These are phyloP conservation scores for Ambrosiella cleistominuta DNA, from an alignment of 2,329 filamentous ascomycete genomes.

Conservation along the genomic window DNA sequence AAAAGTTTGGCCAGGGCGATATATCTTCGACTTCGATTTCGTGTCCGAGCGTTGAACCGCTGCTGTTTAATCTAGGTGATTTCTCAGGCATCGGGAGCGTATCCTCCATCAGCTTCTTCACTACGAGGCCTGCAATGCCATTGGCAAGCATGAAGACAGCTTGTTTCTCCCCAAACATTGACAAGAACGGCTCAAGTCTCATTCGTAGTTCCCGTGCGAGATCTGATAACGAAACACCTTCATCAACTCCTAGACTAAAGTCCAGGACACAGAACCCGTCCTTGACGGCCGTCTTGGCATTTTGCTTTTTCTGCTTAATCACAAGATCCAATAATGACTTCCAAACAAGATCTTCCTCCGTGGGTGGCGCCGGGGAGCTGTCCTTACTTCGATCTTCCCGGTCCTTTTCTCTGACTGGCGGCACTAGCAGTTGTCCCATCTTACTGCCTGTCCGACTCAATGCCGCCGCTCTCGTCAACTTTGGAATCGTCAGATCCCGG, in stretches of 20 bases:
- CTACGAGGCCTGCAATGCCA: neutral
- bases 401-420: neutral
- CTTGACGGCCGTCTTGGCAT: neutral
- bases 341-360: neutral
- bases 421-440: neutral
- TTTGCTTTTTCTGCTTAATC: neutral
- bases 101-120: neutral
- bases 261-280: neutral
- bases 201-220: neutral
- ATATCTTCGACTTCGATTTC: neutral
- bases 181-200: neutral
- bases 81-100: neutral
- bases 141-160: neutral
- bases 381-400: neutral
- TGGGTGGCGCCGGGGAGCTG: neutral
- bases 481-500: neutral
- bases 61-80: neutral
- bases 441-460: neutral
- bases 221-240: neutral
- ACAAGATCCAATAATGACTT: neutral
- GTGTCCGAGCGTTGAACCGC: neutral
- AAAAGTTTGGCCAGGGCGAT: neutral
- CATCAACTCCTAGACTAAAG: neutral
- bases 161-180: neutral
- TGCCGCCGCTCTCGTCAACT: neutral